Conservation (phyloP, 257 asterid species). For the Primulina tabacum region DNA sequence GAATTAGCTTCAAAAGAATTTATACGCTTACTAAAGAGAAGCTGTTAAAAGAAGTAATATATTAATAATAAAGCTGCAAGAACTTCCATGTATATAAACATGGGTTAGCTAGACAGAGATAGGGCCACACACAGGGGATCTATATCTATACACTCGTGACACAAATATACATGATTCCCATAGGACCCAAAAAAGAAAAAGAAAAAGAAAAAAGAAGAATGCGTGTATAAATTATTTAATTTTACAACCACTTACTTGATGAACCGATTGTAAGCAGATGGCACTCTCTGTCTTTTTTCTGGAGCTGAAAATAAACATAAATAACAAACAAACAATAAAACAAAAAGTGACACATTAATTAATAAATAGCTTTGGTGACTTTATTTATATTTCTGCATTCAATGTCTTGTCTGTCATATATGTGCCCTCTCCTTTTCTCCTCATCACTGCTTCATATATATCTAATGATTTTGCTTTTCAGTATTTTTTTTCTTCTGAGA, state of each 20-base stretch:
- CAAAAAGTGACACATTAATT: slow-evolving; percentile 34
- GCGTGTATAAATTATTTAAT: background rate
- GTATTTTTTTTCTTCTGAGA: slow-evolving; percentile 24
- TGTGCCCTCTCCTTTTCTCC: slow-evolving; percentile 25
- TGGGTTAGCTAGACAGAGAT: background rate
- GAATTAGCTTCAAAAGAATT: slow-evolving; percentile 24
- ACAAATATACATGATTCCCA: too few relatives aligned
- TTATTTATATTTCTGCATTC: slow-evolving; percentile 35
- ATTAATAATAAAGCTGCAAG: slow-evolving; percentile 42
- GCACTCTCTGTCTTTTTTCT: slow-evolving; percentile 98
- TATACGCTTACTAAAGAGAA: slow-evolving; percentile 21
- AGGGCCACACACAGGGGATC: slow-evolving; percentile 11
- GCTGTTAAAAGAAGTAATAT: slow-evolving; percentile 20
- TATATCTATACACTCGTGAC: background rate
- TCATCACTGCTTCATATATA: slow-evolving; percentile 79
- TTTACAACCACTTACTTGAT: slow-evolving; percentile 62
- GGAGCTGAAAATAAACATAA: slow-evolving; percentile 65
- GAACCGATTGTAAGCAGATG: slow-evolving; percentile 97
- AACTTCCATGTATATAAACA: slow-evolving; percentile 29
- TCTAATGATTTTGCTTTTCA: slow-evolving; percentile 54
- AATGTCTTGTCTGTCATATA: slow-evolving; percentile 31
- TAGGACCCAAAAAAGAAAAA: background rate
- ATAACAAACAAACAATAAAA: slow-evolving; percentile 49
- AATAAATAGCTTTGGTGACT: slow-evolving; percentile 55
- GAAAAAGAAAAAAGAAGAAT: too few relatives aligned